Percentiles rank a stretch among this genome's conserved stretches.
Conservation (phyloP, 192 early-diverging fungal species). For the Linderina pennispora region DNA sequence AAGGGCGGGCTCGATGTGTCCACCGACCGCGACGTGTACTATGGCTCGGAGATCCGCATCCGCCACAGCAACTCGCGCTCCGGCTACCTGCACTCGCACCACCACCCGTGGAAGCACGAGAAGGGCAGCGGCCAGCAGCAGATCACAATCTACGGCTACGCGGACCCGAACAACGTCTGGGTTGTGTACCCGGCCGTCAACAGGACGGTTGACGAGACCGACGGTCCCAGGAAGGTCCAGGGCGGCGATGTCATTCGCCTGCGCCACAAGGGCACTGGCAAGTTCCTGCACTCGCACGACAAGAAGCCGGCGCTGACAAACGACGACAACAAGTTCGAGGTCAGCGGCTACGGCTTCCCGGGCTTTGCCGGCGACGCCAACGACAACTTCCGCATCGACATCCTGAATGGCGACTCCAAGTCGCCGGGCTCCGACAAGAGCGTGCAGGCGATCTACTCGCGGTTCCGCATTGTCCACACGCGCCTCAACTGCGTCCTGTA, state of each 20-base stretch:
- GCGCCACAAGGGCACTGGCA: constrained; percentile 54
- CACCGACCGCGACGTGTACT: constrained; percentile 46
- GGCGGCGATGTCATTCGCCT: constrained; percentile 70
- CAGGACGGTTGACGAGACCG: constrained; percentile 18
- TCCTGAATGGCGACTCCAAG: constrained; percentile 48
- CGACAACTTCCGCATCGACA: constrained; percentile 82
- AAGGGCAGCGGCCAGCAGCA: constrained; percentile 76
- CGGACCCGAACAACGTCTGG: constrained; percentile 88
- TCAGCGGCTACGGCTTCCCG: constrained; percentile 63
- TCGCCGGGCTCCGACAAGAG: constrained; percentile 39
- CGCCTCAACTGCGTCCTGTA: constrained; percentile 73
- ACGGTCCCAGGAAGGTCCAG: constrained; percentile 47
- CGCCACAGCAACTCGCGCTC: constrained; percentile 33
- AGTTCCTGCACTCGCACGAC: constrained; percentile 70
- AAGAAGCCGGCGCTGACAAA: constrained; percentile 58
- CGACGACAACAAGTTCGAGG: constrained; percentile 65
- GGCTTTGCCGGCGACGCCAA: constrained; percentile 82
- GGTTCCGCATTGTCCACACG: constrained; percentile 70
- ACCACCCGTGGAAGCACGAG: constrained; percentile 52
- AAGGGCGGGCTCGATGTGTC: constrained; percentile 47
- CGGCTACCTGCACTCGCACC: constrained; percentile 55
- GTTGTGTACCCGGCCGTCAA: constrained; percentile 44
- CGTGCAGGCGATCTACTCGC: constrained; percentile 56
- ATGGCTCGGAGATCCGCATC: constrained; percentile 45
- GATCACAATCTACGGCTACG: constrained; percentile 71